Evolutionary conservation across 331 rosid species (phyloP).

Genomic region (Pyrus hybrid): DNA sequence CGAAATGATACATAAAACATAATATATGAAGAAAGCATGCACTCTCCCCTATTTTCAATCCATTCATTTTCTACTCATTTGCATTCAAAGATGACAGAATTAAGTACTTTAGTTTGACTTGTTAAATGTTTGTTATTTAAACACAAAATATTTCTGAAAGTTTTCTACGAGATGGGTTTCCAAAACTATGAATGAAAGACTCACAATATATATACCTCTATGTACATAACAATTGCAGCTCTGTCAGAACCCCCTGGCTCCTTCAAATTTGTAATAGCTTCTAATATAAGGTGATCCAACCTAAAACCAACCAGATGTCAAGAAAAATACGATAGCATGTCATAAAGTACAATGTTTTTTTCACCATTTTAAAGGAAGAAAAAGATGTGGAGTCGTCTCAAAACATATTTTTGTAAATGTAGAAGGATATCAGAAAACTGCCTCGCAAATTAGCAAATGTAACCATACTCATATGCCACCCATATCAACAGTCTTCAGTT

Average conservation of each 20-base stretch:
- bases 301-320: slow-evolving; percentile 35
- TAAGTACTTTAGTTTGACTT: not conserved
- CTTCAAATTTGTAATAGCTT: slow-evolving; percentile 68
- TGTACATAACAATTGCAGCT: slow-evolving; percentile 65
- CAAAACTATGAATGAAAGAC: not conserved
- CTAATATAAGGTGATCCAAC: slow-evolving; percentile 74
- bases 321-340: slow-evolving; percentile 4
- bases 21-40: not conserved
- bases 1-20: not conserved
- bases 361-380: not conserved
- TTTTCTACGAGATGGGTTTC: not conserved
- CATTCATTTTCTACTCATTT: not conserved
- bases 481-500: not conserved
- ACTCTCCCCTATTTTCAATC: not conserved
- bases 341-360: not conserved
- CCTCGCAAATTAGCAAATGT: not conserved
- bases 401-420: not conserved
- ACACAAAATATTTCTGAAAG: not conserved
- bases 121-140: not conserved
- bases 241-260: slow-evolving; percentile 86
- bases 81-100: not conserved
- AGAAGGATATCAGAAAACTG: not conserved
- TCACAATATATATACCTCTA: slow-evolving; percentile 51
- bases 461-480: not conserved
- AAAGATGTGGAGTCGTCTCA: not conserved